Percentiles rank a stretch among this genome's conserved stretches.
phyloP scores from a whole-genome alignment of 352 stramenopile genomes.

The Pythium rishiriense region DNA sequence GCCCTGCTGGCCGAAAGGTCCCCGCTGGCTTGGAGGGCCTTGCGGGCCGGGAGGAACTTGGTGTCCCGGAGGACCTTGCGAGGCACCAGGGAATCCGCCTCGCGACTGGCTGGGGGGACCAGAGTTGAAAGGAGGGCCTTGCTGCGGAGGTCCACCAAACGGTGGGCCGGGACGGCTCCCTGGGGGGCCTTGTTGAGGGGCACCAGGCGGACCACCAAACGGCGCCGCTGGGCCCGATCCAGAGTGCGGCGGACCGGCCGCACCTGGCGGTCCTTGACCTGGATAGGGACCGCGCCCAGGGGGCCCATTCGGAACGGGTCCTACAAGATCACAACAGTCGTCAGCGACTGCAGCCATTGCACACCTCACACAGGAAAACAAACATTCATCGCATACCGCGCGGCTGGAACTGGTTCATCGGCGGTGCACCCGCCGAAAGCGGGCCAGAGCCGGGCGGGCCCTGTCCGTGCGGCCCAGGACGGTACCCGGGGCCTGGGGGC shows the following conservation, averaged over 20 bases:
- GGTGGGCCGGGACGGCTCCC: constrained; percentile 24
- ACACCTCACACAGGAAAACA: background rate
- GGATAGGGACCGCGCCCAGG: constrained; percentile 29
- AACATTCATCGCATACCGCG: constrained; percentile 29
- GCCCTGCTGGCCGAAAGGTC: constrained; percentile 13
- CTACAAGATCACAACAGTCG: constrained; percentile 5
- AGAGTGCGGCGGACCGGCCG: constrained; percentile 6
- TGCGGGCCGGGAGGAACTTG: constrained; percentile 10
- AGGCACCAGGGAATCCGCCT: constrained; percentile 17
- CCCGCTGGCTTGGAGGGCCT: constrained; percentile 3
- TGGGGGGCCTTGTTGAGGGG: constrained; percentile 20
- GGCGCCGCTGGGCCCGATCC: constrained; percentile 20
- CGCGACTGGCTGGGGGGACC: constrained; percentile 17
- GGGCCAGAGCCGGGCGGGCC: constrained; percentile 22
- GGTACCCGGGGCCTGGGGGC: constrained; percentile 3
- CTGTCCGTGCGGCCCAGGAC: constrained; percentile 11
- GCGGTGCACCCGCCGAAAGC: constrained; percentile 37
- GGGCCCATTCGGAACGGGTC: constrained; percentile 15
- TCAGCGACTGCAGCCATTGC: background rate
- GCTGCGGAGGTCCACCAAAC: constrained; percentile 26
- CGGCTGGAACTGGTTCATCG: constrained; percentile 47
- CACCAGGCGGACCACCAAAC: constrained; percentile 21
- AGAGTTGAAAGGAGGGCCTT: constrained; percentile 7
- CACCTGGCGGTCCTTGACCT: constrained; percentile 23
- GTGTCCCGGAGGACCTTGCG: constrained; percentile 13